phyloP scores from a whole-genome alignment of 176 grass and related monocot species.

The Eragrostis curvula region DNA sequence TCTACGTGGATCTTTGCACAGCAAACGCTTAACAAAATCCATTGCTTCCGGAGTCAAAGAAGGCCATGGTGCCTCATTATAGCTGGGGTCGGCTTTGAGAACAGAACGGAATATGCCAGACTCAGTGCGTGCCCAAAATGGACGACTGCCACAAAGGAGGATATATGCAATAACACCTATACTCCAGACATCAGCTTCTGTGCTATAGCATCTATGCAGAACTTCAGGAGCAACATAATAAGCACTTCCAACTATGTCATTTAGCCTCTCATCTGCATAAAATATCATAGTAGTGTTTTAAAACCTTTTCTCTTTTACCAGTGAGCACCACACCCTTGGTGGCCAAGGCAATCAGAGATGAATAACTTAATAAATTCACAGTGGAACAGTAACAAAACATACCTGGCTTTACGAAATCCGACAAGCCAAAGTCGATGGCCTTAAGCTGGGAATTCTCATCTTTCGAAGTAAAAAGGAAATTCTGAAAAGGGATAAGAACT shows the following conservation, averaged over 20 bases:
- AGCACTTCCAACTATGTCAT: conserved; percentile 95
- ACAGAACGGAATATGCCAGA: conserved; percentile 87
- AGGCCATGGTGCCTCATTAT: conserved; percentile 76
- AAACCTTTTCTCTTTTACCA: background rate
- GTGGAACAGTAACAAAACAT: conserved; percentile 26
- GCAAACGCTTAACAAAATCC: conserved; percentile 82
- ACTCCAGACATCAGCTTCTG: conserved; percentile 91
- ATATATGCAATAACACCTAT: conserved; percentile 91
- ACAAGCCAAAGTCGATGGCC: conserved; percentile 85
- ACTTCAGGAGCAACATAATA: conserved; percentile 96
- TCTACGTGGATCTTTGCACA: conserved; percentile 84
- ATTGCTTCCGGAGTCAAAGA: conserved; percentile 73
- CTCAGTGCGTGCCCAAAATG: conserved; percentile 88
- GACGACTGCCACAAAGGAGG: conserved; percentile 81
- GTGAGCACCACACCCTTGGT: background rate
- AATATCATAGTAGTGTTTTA: conserved; percentile 30
- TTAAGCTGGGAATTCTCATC: conserved; percentile 77
- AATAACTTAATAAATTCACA: background rate
- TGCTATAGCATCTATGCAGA: conserved; percentile 81
- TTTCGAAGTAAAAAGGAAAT: conserved; percentile 86
- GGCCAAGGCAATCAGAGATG: background rate
- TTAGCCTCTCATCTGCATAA: conserved; percentile 75
- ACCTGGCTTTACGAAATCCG: conserved; percentile 92
- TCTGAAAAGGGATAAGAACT: conserved; percentile 43
- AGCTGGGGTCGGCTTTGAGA: conserved; percentile 82